Evolutionary conservation across 805 yeast genomes (phyloP).

Genomic region (Wickerhamomyces pijperi): DNA sequence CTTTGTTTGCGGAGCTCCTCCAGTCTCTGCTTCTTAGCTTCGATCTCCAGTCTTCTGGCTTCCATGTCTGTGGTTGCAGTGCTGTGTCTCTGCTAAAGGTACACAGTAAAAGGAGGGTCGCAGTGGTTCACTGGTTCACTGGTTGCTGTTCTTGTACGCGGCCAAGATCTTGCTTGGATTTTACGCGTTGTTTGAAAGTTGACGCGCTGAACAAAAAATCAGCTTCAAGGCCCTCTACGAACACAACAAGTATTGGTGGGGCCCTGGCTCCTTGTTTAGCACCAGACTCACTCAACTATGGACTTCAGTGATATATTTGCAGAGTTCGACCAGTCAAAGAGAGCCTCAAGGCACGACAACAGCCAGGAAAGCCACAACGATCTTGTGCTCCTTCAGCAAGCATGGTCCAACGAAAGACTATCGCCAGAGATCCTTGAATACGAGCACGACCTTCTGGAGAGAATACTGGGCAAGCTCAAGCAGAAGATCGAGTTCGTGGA

Average conservation of each 20-base stretch:
- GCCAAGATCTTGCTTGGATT: too few species aligned
- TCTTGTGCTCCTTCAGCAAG: conserved; percentile 34
- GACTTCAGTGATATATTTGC: conserved; percentile 41
- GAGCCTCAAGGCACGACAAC: conserved; percentile 13
- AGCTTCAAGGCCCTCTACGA: too few species aligned
- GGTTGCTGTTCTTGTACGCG: too few species aligned
- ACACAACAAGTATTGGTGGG: too few species aligned
- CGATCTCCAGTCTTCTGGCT: conserved; percentile 31
- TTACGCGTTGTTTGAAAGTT: too few species aligned
- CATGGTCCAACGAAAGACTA: conserved; percentile 79
- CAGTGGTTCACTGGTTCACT: too few species aligned
- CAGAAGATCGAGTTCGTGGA: conserved; percentile 69
- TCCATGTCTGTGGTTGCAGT: too few species aligned
- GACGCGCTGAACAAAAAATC: too few species aligned
- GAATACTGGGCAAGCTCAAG: conserved; percentile 48
- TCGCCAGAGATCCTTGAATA: conserved; percentile 82
- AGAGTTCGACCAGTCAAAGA: conserved; percentile 45
- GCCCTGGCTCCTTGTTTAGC: too few species aligned
- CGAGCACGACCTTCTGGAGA: conserved; percentile 45
- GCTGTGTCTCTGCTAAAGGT: too few species aligned
- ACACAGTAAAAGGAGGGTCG: too few species aligned
- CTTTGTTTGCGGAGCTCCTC: conserved; percentile 41
- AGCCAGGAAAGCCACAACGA: conserved; percentile 23
- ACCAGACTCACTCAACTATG: too few species aligned
- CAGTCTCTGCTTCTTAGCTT: conserved; percentile 38